phyloP scores from a whole-genome alignment of 1,139 yeast genomes.

The Kurtzmaniella natalensis region DNA sequence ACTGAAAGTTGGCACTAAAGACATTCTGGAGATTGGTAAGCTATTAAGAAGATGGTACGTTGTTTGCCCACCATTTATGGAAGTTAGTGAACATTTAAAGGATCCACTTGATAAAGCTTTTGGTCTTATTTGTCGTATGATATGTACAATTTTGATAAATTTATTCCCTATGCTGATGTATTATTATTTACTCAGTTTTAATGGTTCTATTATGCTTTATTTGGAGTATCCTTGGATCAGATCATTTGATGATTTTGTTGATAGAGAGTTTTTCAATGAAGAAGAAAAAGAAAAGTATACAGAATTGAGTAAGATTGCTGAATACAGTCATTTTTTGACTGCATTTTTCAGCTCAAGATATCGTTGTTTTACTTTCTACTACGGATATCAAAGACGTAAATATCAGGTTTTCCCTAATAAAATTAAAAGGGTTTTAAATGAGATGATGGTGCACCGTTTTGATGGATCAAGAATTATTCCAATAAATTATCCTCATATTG shows the following conservation, averaged over 20 bases:
- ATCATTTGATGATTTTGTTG: background rate
- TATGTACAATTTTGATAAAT: constrained; percentile 19
- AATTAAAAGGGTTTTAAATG: constrained; percentile 15
- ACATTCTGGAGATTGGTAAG: constrained; percentile 12
- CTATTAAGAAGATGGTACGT: constrained; percentile 24
- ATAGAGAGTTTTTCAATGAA: constrained; percentile 4
- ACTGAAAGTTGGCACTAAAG: background rate
- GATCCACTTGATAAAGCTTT: constrained; percentile 17
- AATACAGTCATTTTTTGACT: constrained; percentile 15
- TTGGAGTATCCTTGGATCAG: constrained; percentile 3
- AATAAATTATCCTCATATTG: constrained; percentile 11
- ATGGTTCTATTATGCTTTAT: constrained; percentile 19
- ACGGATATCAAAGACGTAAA: constrained; percentile 16
- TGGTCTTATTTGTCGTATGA: constrained; percentile 15
- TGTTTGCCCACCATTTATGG: constrained; percentile 20
- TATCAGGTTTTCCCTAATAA: constrained; percentile 7
- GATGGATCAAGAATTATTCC: constrained; percentile 5
- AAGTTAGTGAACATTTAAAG: constrained; percentile 11
- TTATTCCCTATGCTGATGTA: constrained; percentile 22
- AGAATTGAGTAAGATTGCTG: background rate
- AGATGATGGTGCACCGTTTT: constrained; percentile 19
- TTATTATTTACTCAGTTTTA: constrained; percentile 21
- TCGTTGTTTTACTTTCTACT: constrained; percentile 16
- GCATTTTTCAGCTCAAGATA: constrained; percentile 22
- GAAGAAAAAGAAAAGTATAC: constrained; percentile 9